Evolutionary conservation across 2,329 filamentous ascomycete genomes (phyloP).

Genomic region (Exophiala spinifera): DNA sequence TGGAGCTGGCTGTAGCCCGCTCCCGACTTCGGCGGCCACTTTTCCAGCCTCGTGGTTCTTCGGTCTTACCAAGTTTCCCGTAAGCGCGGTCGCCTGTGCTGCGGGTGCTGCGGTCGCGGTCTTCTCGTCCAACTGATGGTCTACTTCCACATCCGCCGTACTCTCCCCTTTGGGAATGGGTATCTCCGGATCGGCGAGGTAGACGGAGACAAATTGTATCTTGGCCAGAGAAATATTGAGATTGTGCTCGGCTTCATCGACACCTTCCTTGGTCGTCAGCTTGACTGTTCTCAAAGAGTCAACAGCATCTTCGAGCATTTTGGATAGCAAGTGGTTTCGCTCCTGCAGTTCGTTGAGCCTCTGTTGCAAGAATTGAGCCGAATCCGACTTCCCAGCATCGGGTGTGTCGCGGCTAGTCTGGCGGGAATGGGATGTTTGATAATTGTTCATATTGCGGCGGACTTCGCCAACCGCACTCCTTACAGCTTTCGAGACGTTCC

Average conservation of each 20-base stretch:
- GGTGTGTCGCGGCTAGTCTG: conserved; percentile 17
- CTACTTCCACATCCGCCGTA: not conserved
- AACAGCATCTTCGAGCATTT: conserved; percentile 41
- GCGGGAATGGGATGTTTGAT: conserved; percentile 37
- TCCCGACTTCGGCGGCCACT: not conserved
- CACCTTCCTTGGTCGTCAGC: conserved; percentile 24
- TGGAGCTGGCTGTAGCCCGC: not conserved
- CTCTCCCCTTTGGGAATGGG: conserved; percentile 27
- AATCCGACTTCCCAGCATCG: not conserved
- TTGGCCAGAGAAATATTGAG: conserved; percentile 40
- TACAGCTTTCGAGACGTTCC: conserved; percentile 49
- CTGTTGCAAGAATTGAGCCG: conserved; percentile 1
- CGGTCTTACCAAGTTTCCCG: not conserved
- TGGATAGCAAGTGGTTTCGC: conserved; percentile 42
- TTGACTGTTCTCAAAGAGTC: conserved; percentile 40
- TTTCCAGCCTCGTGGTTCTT: not conserved
- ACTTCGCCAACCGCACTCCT: conserved; percentile 48
- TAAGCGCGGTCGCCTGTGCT: not conserved
- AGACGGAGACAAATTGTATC: conserved; percentile 43
- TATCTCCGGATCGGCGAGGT: conserved; percentile 41
- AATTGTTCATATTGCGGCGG: conserved; percentile 45
- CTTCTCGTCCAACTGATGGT: too few relatives aligned
- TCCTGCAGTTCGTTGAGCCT: conserved; percentile 38
- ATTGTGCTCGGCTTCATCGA: conserved; percentile 28
- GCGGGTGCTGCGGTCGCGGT: not conserved